phyloP scores from a whole-genome alignment of 2,329 filamentous ascomycete genomes.

The Rosellinia necatrix region DNA sequence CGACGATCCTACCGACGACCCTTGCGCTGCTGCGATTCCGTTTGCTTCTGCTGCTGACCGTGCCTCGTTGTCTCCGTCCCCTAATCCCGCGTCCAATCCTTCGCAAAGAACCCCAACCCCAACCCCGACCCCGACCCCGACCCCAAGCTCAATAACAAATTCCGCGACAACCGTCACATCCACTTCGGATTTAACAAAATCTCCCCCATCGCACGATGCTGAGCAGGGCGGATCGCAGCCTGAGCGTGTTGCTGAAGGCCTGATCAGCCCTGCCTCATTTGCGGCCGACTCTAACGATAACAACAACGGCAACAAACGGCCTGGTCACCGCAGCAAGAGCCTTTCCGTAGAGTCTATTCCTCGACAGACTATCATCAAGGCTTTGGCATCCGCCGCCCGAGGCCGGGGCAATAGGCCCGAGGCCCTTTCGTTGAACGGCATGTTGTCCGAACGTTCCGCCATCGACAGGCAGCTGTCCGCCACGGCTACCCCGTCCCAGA shows the following conservation, averaged over 20 bases:
- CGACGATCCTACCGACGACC: conserved; percentile 28
- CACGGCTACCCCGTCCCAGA: conserved; percentile 58
- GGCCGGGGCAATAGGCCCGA: conserved; percentile 65
- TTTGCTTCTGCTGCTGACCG: conserved; percentile 27
- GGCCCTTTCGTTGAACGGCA: conserved; percentile 64
- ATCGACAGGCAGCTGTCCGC: conserved; percentile 44
- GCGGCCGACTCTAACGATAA: conserved; percentile 38
- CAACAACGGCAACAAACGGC: conserved; percentile 32
- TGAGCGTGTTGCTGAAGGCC: conserved; percentile 34
- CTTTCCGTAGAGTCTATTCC: conserved; percentile 70
- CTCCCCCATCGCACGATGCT: conserved; percentile 32
- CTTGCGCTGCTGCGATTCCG: conserved; percentile 33
- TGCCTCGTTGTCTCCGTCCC: conserved; percentile 21
- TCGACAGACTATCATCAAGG: conserved; percentile 82
- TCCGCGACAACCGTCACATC: conserved; percentile 15
- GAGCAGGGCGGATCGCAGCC: conserved; percentile 28
- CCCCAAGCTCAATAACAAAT: no score
- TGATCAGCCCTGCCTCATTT: conserved; percentile 34
- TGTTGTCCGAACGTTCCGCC: conserved; percentile 55
- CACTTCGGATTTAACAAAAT: conserved; percentile 30
- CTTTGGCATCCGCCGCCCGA: conserved; percentile 69
- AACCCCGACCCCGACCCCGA: neutral
- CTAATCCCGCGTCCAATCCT: conserved; percentile 18
- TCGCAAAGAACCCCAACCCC: conserved; percentile 3
- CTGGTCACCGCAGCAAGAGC: conserved; percentile 52